Evolutionary conservation across 2,329 filamentous ascomycete species (phyloP).

Genomic region (Fusarium protoensiforme): DNA sequence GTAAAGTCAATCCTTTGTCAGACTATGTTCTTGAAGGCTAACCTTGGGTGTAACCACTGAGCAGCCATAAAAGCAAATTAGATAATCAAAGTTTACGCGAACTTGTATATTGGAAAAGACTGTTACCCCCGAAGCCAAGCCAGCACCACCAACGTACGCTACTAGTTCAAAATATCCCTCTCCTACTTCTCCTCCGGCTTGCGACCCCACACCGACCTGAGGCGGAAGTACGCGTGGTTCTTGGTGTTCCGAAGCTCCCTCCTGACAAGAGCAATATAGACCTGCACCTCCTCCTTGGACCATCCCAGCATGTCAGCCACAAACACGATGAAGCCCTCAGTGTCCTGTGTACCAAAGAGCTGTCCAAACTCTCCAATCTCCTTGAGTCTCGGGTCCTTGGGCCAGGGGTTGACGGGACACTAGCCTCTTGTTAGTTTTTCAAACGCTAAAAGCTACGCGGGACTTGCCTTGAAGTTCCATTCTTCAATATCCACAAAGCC

Average conservation of each 20-base stretch:
- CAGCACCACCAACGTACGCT: neutral
- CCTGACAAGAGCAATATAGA: neutral
- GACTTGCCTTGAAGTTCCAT: constrained; percentile 32
- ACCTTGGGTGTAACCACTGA: too few species aligned
- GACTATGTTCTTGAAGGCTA: too few species aligned
- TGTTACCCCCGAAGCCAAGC: neutral
- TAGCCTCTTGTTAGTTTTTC: neutral
- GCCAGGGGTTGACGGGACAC: neutral
- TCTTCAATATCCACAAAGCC: constrained; percentile 33
- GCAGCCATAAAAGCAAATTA: too few species aligned
- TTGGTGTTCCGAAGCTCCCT: neutral
- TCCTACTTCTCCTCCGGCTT: neutral
- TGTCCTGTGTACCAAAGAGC: neutral
- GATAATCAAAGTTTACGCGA: neutral
- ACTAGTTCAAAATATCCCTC: neutral
- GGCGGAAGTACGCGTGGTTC: neutral
- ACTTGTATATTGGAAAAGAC: neutral
- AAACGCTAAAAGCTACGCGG: accelerated
- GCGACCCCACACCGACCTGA: neutral
- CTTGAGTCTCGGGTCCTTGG: neutral
- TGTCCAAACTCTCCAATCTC: neutral
- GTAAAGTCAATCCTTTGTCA: too few species aligned
- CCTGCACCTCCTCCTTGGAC: neutral
- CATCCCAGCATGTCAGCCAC: neutral
- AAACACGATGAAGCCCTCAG: neutral